Conservation (phyloP, 805 yeast species). For the Wickerhamomyces pijperi region DNA sequence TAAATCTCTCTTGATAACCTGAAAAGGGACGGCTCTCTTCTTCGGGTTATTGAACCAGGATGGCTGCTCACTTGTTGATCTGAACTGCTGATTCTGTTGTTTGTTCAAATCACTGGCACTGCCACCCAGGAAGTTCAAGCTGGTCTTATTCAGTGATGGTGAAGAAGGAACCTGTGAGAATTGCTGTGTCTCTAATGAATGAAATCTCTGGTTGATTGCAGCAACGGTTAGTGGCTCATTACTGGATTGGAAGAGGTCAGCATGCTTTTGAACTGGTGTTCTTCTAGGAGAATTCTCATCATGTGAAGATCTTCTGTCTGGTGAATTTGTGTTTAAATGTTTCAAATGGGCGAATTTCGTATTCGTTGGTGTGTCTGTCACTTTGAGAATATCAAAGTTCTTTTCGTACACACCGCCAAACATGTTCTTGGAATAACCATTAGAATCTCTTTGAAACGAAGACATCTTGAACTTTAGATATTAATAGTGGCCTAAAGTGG, state of each 20-base stretch:
- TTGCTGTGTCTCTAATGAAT: constrained; percentile 1
- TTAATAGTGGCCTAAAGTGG: too few relatives aligned
- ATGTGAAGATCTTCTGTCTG: constrained; percentile 12
- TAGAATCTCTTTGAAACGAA: constrained; percentile 9
- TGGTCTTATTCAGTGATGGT: neutral
- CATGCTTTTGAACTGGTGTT: constrained; percentile 15
- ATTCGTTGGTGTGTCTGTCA: constrained; percentile 6
- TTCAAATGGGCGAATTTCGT: constrained; percentile 15
- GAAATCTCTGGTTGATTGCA: constrained; percentile 14
- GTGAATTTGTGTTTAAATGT: constrained; percentile 5
- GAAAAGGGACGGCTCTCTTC: constrained; percentile 36
- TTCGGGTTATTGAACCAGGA: constrained; percentile 32
- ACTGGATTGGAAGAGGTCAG: constrained; percentile 11
- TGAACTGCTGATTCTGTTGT: constrained; percentile 1
- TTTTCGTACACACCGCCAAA: constrained; percentile 16
- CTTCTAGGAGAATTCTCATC: constrained; percentile 16
- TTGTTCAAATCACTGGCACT: neutral
- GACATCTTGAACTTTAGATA: constrained; percentile 5
- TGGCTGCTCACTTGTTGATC: constrained; percentile 15
- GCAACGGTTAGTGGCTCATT: constrained; percentile 13
- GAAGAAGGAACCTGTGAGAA: neutral
- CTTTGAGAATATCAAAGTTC: constrained; percentile 14
- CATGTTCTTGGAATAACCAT: constrained; percentile 15
- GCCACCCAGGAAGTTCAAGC: neutral
- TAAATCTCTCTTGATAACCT: constrained; percentile 32